These are phyloP conservation scores for Acanthamoeba healyi DNA, from an alignment of 208 protist genomes.

Conservation along the genomic window DNA sequence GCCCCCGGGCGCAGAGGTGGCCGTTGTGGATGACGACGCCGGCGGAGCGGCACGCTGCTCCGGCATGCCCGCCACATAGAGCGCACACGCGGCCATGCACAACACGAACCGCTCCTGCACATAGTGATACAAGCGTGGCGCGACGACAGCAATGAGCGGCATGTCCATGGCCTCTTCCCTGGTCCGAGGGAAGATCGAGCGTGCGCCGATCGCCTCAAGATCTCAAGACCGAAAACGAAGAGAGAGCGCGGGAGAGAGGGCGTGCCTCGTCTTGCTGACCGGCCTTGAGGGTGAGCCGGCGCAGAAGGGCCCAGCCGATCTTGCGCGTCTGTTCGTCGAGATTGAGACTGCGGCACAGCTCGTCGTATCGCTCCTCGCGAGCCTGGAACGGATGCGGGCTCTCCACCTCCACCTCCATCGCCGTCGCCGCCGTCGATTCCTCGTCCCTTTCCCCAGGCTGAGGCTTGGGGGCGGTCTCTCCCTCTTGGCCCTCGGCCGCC, in stretches of 20 bases:
- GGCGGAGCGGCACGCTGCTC: background rate
- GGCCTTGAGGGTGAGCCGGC: background rate
- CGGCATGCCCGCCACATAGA: slow-evolving; percentile 55
- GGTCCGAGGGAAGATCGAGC: too few relatives aligned
- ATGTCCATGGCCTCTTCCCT: too few relatives aligned
- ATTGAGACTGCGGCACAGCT: slow-evolving; percentile 23
- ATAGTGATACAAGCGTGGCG: background rate
- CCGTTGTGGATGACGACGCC: background rate
- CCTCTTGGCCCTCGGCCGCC: too few relatives aligned
- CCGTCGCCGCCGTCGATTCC: background rate
- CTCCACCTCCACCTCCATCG: background rate
- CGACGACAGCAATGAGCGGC: too few relatives aligned
- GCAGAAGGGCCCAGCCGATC: background rate
- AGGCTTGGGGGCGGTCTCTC: background rate
- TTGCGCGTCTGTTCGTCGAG: slow-evolving; percentile 27
- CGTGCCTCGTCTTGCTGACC: slow-evolving; percentile 1
- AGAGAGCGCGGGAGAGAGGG: background rate
- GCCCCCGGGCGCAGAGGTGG: background rate
- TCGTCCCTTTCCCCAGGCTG: too few relatives aligned
- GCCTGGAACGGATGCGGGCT: background rate
- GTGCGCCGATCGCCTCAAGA: too few relatives aligned
- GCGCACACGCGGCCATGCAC: slow-evolving; percentile 57
- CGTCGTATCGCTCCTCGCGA: background rate
- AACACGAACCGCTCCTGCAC: slow-evolving; percentile 37
- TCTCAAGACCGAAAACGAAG: background rate